Evolutionary conservation across 169 alveolate species (phyloP), one percentile per base, ranked within the genome.

Genomic region (Plasmodium berghei): DNA sequence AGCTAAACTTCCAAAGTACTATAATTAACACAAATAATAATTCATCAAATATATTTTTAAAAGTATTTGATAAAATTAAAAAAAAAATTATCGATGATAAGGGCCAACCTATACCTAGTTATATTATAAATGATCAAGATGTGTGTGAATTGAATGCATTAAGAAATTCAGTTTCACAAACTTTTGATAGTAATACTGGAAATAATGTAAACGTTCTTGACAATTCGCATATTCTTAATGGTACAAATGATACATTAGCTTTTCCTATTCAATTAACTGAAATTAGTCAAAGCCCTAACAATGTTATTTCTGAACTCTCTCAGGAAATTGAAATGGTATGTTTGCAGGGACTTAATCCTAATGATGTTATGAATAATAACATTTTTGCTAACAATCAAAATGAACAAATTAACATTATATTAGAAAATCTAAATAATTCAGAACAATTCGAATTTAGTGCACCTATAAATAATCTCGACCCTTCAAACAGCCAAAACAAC

Each of bases 21-120:
- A 34, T 5, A 34, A 34, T 5, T 52, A 12, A 61, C 18, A 61
- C 34, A 14, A 14, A 3, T 22, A 46, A 14, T 16, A 42, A 48
- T 0, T 34, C 48, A 70, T 12, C 34, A 14, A 71, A 71, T 54
- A 59, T 70, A 6, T 85, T 85, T 16, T 40, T 55, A 16, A 85
- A 54, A 72, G 16, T 85, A 8, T 46, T 85, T 26, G 9, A 69
- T 26, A 45, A 55, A 59, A 58, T 85, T 46, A 85, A 49, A 48
- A 85, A 70, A 59, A 55, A 20, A 14, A 58, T 85, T 59, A 52
- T 24, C 1, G 73, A 85, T n/a, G 22, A 54, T n/a, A 85, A 72
- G 20, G 91, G 91, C 49, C 8, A 69, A 5, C 91, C 91, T n/a
- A 70, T 85, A 85, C 70, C 91, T 14, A 58, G 71, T 56, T 58